Evolutionary conservation across 441 rosid genomes (phyloP).

Genomic region (Brassica balearica): DNA sequence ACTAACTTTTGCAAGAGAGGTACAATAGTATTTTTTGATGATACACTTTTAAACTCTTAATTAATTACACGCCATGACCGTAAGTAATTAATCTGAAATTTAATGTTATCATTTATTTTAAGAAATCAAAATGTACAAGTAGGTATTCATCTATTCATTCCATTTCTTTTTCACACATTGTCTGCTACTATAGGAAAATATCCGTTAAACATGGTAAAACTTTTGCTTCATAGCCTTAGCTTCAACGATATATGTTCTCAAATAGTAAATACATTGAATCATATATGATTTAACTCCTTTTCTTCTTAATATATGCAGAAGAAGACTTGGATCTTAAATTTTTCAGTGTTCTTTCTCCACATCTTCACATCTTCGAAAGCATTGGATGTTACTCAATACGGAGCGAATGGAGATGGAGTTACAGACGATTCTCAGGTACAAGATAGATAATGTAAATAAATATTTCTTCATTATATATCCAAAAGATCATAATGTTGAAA

Average conservation of each 20-base stretch:
- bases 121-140: constrained; percentile 2
- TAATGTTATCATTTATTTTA: neutral
- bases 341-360: constrained; percentile 38
- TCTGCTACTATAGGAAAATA: constrained; percentile 18
- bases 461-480: neutral
- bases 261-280: neutral
- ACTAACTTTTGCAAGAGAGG: neutral
- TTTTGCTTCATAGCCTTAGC: constrained; percentile 21
- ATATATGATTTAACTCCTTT: constrained; percentile 4
- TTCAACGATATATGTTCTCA: neutral
- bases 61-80: constrained; percentile 15
- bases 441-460: neutral
- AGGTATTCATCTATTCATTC: constrained; percentile 19
- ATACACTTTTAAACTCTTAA: neutral
- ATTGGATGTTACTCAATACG: constrained; percentile 45
- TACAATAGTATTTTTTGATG: neutral
- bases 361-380: constrained; percentile 27
- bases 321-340: constrained; percentile 32
- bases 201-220: constrained; percentile 34
- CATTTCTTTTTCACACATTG: neutral
- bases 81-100: neutral
- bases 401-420: constrained; percentile 56
- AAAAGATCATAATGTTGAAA: neutral
- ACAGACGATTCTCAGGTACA: constrained; percentile 54
- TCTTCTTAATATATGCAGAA: constrained; percentile 27